These are phyloP conservation scores for Neurospora terricola DNA, from an alignment of 495 filamentous ascomycete genomes.

Conservation along the genomic window DNA sequence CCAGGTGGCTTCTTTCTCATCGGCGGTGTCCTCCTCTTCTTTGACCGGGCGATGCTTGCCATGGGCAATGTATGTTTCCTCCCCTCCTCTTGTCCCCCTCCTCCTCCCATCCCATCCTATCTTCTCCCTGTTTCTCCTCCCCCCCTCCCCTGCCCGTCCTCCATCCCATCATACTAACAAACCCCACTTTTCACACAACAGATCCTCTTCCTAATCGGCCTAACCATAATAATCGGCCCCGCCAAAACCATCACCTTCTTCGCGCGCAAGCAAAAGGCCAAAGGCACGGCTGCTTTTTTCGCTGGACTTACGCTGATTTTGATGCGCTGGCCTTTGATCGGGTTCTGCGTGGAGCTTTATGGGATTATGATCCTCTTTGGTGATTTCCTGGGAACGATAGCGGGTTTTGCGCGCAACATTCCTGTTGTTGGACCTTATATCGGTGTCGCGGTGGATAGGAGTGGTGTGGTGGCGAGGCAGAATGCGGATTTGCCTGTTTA, in stretches of 20 bases:
- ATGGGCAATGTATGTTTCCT: constrained; percentile 39
- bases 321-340: constrained; percentile 76
- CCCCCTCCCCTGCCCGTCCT: constrained; percentile 52
- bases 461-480: constrained; percentile 48
- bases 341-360: constrained; percentile 85
- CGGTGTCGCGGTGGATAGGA: constrained; percentile 52
- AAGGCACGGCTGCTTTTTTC: constrained; percentile 83
- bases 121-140: constrained; percentile 5
- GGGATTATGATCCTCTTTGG: constrained; percentile 90
- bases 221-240: constrained; percentile 90
- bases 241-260: constrained; percentile 89
- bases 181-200: constrained; percentile 16
- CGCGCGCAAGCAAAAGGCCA: constrained; percentile 80
- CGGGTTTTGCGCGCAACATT: constrained; percentile 71
- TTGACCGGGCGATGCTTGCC: constrained; percentile 81
- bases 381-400: constrained; percentile 90
- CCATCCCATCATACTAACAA: neutral
- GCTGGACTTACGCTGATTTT: constrained; percentile 79
- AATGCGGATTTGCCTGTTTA: constrained; percentile 71
- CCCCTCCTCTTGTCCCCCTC: constrained; percentile 50
- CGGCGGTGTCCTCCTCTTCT: constrained; percentile 90
- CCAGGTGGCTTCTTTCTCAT: constrained; percentile 85
- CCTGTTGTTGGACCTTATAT: constrained; percentile 83
- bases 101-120: constrained; percentile 18
- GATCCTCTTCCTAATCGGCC: constrained; percentile 95